These are phyloP conservation scores for Leucocoprinus sp. DNA, from an alignment of 768 basidiomycete species.

Conservation along the genomic window DNA sequence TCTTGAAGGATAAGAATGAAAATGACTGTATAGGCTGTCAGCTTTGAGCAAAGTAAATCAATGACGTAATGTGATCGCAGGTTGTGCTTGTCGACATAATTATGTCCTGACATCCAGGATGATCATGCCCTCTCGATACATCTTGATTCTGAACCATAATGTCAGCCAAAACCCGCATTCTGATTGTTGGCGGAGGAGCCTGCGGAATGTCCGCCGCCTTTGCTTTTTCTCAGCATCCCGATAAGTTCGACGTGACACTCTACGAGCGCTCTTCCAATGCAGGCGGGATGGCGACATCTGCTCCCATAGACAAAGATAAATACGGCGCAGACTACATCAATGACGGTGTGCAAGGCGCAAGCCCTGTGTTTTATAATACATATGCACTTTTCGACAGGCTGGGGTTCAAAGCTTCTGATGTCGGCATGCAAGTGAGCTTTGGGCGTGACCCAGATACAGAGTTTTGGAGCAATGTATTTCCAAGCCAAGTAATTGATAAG, in stretches of 20 bases:
- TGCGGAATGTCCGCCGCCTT: slow-evolving; percentile 26
- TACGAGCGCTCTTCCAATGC: slow-evolving; percentile 21
- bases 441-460: slow-evolving; percentile 21
- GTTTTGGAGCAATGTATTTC: slow-evolving; percentile 25
- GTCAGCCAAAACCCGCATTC: slow-evolving; percentile 16
- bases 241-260: slow-evolving; percentile 20
- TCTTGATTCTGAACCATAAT: neutral
- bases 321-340: slow-evolving; percentile 26
- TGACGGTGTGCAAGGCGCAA: slow-evolving; percentile 26
- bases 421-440: slow-evolving; percentile 26
- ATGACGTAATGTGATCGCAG: neutral
- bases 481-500: slow-evolving; percentile 23
- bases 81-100: neutral
- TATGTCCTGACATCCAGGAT: neutral
- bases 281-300: slow-evolving; percentile 26
- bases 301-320: slow-evolving; percentile 17
- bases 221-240: slow-evolving; percentile 23
- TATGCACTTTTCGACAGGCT: slow-evolving; percentile 25
- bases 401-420: slow-evolving; percentile 21
- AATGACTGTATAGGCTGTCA: neutral
- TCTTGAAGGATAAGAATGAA: too few relatives aligned
- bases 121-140: neutral
- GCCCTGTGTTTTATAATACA: slow-evolving; percentile 23
- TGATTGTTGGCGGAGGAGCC: slow-evolving; percentile 24
- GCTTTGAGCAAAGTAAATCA: neutral